These are phyloP conservation scores for Daldinia grandis DNA, from an alignment of 495 filamentous ascomycete genomes.

Conservation along the genomic window DNA sequence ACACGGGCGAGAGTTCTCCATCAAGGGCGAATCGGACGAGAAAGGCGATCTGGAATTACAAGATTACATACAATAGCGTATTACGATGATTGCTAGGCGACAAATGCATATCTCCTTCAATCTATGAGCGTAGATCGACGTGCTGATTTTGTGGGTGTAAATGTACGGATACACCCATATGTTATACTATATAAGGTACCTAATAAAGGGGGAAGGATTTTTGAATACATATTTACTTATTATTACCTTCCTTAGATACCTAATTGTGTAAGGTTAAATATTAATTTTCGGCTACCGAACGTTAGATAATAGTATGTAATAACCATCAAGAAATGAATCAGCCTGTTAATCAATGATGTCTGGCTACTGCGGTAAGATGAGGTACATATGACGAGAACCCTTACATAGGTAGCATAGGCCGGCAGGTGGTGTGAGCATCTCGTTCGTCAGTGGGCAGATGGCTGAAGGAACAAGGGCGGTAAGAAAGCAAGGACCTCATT, in stretches of 20 bases:
- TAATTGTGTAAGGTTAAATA: neutral
- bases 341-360: neutral
- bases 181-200: neutral
- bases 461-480: slow-evolving; percentile 6
- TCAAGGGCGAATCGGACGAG: neutral
- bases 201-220: neutral
- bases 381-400: slow-evolving; percentile 10
- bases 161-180: neutral
- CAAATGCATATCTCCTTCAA: slow-evolving; percentile 12
- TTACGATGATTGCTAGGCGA: slow-evolving; percentile 16
- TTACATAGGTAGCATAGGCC: slow-evolving; percentile 18
- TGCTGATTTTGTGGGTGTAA: slow-evolving; percentile 5
- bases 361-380: slow-evolving; percentile 36
- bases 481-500: slow-evolving; percentile 2
- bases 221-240: neutral
- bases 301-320: neutral
- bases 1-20: slow-evolving; percentile 3
- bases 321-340: neutral
- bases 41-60: neutral
- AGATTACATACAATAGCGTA: neutral
- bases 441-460: slow-evolving; percentile 27
- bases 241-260: too few relatives aligned
- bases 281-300: neutral
- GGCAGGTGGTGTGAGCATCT: slow-evolving; percentile 20
- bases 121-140: neutral